Base-by-base conservation (phyloP, 2,329 filamentous ascomycete species). In the Drechslerella coelobrocha region DNA sequence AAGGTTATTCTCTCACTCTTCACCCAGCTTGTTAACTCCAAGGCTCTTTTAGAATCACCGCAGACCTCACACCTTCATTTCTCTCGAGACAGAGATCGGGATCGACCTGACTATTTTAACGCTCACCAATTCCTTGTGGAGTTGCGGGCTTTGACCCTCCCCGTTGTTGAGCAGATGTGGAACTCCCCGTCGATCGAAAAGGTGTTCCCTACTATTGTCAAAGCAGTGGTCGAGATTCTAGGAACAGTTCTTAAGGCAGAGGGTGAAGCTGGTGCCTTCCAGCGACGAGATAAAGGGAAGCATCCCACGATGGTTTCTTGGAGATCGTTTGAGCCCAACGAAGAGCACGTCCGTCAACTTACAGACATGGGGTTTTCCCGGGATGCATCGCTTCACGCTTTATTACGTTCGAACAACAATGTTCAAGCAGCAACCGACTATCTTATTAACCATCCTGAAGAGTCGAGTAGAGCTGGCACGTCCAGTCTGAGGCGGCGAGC, bases 1-100 rank as follows among this genome's bases (percentile, higher is more conserved):
- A 92, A 90, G 78, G 91, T 92, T 74, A 91, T 97, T 29, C 83
- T 99, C 26, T 87, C 89, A 27, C 84, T 97, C 59, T 97, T 94
- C 77, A 82, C 85, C 1, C 83, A 91, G 68, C 83, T 97, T 27
- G 87, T 89, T 56, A 89, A 88, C 69, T 86, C 88, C 8, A 96
- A 94, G 79, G 86, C 88, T 73, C 86, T 97, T 56, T 83, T 84
- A n/a, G 92, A 97, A 34, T 88, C 92, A 0, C 81, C 83, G 29
- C 86, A 88, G 75, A 86, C 87, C 8, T 80, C 82, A 47, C 79
- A 82, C 24, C 81, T 87, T 78, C 75, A 76, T 51, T 59, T 59
- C 21, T 73, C 72, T 12, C 60, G 75, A 37, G 80, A 81, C 66
- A 79, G 78, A 45, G 84, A 86, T 8, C 81, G 83, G 47, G 84